A percentile compares a stretch with the other conserved stretches of the same genome.
phyloP scores from a whole-genome alignment of 116 monocot genomes.

The Zostera marina region DNA sequence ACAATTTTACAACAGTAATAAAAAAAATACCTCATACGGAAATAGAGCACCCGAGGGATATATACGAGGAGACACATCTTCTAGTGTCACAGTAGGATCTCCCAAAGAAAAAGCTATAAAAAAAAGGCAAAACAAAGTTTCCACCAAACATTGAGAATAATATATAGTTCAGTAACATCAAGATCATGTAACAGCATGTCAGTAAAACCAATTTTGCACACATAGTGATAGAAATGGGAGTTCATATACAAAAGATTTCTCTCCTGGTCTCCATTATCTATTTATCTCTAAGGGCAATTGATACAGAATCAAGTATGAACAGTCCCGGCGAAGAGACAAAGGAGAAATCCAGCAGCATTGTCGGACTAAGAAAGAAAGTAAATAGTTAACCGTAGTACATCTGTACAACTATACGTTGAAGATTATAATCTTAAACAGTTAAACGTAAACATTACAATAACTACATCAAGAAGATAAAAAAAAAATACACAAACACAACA shows the following conservation, averaged over 20 bases:
- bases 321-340: too few relatives aligned
- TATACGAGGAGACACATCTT: constrained; percentile 56
- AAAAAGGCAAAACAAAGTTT: neutral
- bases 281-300: too few relatives aligned
- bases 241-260: too few relatives aligned
- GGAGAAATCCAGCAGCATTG: too few relatives aligned
- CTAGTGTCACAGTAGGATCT: constrained; percentile 55
- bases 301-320: too few relatives aligned
- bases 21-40: constrained; percentile 59
- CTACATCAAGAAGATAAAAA: neutral
- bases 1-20: neutral
- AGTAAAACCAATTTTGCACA: neutral
- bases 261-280: too few relatives aligned
- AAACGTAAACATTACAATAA: neutral
- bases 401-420: too few relatives aligned
- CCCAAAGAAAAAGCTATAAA: constrained; percentile 38
- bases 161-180: neutral
- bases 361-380: too few relatives aligned
- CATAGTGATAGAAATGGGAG: too few relatives aligned
- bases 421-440: neutral
- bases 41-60: constrained; percentile 51
- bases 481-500: neutral
- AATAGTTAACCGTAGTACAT: too few relatives aligned
- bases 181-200: too few relatives aligned
- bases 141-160: neutral